A percentile compares a stretch with the other conserved stretches of the same genome.
These are phyloP conservation scores for Kodamaea anthophila DNA, from an alignment of 1,139 yeast genomes.

Conservation along the genomic window DNA sequence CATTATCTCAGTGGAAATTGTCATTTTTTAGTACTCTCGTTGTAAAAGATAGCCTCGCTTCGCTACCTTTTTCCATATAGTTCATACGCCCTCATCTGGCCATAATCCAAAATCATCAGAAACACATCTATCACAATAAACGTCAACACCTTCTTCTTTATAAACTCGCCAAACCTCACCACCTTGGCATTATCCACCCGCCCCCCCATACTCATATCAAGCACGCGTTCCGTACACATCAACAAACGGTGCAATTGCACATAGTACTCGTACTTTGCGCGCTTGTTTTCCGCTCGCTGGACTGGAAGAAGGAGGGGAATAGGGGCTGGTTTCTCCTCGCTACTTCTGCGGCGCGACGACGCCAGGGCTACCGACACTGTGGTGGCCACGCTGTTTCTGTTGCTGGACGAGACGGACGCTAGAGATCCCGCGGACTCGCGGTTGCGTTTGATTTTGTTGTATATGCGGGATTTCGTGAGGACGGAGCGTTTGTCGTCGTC, in stretches of 20 bases:
- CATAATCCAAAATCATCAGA: conserved; percentile 34
- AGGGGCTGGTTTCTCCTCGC: conserved; percentile 9
- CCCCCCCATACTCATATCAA: conserved; percentile 15
- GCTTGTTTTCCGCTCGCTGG: conserved; percentile 30
- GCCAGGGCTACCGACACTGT: conserved; percentile 17
- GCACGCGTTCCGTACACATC: conserved; percentile 12
- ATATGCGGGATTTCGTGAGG: conserved; percentile 28
- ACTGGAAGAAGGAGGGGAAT: conserved; percentile 14
- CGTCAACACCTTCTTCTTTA: conserved; percentile 31
- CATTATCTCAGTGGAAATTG: too few species aligned
- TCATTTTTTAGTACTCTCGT: too few species aligned
- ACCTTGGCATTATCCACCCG: conserved; percentile 13
- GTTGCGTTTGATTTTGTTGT: conserved; percentile 33
- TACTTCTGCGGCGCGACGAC: conserved; percentile 21
- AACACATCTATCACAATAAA: conserved; percentile 35
- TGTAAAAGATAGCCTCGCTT: too few species aligned
- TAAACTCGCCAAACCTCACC: conserved; percentile 30
- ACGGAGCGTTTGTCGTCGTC: conserved; percentile 16
- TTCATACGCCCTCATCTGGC: conserved; percentile 20
- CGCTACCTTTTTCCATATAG: conserved; percentile 6
- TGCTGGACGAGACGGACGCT: conserved; percentile 19
- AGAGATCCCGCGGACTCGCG: conserved; percentile 34
- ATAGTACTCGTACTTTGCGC: conserved; percentile 34
- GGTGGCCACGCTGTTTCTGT: conserved; percentile 23
- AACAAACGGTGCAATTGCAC: conserved; percentile 16